phyloP scores from a whole-genome alignment of 2,329 filamentous ascomycete species.

The Acrocalymma vagum region DNA sequence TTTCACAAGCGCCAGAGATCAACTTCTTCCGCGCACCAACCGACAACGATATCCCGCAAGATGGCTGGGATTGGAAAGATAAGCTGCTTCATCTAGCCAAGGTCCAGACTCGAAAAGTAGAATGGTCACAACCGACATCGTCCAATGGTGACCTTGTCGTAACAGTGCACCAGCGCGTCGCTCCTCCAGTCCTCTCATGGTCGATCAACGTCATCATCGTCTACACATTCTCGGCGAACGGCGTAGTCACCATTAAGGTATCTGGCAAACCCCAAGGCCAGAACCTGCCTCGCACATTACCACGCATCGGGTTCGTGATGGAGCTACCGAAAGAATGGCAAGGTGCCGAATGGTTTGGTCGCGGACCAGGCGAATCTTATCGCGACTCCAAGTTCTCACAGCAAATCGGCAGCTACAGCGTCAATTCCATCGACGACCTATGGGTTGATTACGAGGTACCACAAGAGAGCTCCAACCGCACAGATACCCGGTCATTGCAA shows the following conservation, averaged over 20 bases:
- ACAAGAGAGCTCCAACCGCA: slow-evolving; percentile 73
- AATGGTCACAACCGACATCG: slow-evolving; percentile 42
- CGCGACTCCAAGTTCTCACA: slow-evolving; percentile 71
- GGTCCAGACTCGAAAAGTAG: slow-evolving; percentile 34
- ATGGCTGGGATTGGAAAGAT: slow-evolving; percentile 66
- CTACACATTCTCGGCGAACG: slow-evolving; percentile 61
- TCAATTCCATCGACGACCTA: slow-evolving; percentile 56
- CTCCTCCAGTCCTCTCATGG: slow-evolving; percentile 69
- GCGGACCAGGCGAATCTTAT: slow-evolving; percentile 72
- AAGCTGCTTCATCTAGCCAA: slow-evolving; percentile 37
- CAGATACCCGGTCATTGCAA: slow-evolving; percentile 66
- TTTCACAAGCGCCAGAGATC: slow-evolving; percentile 48
- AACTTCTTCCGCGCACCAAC: slow-evolving; percentile 71
- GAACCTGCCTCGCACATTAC: slow-evolving; percentile 63
- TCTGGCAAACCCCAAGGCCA: slow-evolving; percentile 57
- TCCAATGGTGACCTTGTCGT: slow-evolving; percentile 40
- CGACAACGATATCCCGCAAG: slow-evolving; percentile 68
- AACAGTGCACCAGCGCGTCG: slow-evolving; percentile 59
- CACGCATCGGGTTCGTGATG: slow-evolving; percentile 69
- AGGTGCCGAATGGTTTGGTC: slow-evolving; percentile 67
- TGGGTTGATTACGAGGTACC: slow-evolving; percentile 71
- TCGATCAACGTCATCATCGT: slow-evolving; percentile 50
- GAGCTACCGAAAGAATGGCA: slow-evolving; percentile 58
- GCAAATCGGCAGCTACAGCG: slow-evolving; percentile 59
- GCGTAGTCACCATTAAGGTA: slow-evolving; percentile 57